phyloP scores from a whole-genome alignment of 148 eudicot species.

The Salicornia ramosissima region DNA sequence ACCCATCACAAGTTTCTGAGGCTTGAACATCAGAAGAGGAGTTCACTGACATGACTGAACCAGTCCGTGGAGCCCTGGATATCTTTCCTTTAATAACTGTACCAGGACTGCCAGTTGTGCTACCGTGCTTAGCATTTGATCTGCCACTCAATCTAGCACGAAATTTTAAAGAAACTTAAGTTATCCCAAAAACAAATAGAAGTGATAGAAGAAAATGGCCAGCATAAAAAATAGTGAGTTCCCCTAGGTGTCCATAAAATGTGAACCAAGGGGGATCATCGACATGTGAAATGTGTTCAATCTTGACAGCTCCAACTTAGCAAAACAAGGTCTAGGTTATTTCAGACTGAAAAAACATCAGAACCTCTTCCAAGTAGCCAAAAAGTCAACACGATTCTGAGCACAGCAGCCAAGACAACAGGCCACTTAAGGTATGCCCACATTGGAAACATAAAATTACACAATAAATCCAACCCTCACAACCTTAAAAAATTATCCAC shows the following conservation, averaged over 20 bases:
- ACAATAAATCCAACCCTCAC: slow-evolving; percentile 5
- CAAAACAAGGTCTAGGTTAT: neutral
- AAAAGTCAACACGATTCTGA: neutral
- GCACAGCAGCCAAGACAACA: neutral
- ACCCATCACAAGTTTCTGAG: slow-evolving; percentile 33
- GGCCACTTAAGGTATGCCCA: neutral
- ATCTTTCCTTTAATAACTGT: slow-evolving; percentile 34
- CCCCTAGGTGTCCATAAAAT: neutral
- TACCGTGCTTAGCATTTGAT: slow-evolving; percentile 30
- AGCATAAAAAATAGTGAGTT: neutral
- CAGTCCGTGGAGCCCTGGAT: slow-evolving; percentile 37
- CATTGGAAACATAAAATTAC: neutral
- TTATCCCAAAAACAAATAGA: neutral
- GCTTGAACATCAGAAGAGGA: slow-evolving; percentile 33
- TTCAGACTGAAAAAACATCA: neutral
- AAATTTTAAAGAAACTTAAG: neutral
- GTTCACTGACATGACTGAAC: slow-evolving; percentile 31
- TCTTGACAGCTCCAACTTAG: neutral
- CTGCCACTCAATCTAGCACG: slow-evolving; percentile 21
- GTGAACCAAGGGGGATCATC: neutral
- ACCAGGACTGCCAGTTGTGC: slow-evolving; percentile 27
- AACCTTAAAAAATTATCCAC: neutral
- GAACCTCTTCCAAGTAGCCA: neutral
- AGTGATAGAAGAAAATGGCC: neutral
- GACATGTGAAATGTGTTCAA: neutral